Evolutionary conservation across 2,329 filamentous ascomycete genomes (phyloP), one percentile per base, ranked within the genome.

Genomic region (Nemania sp.): DNA sequence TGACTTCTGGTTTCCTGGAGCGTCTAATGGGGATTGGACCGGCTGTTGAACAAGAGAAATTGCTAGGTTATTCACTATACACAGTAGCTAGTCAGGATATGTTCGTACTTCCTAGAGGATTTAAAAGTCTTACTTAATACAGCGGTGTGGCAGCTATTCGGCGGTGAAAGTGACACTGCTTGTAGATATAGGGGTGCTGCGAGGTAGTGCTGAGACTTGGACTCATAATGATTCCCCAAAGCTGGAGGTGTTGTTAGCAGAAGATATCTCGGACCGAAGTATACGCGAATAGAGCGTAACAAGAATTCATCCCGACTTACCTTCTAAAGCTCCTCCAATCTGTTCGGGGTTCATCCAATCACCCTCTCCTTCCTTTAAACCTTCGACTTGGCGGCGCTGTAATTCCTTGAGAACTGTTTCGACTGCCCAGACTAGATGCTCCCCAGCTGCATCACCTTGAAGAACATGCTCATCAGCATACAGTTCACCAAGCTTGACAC

Each of bases 151-250:
- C 94, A 98, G 32, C 84, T 86, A 27, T 82, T 81, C 24, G 71
- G 68, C 80, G 88, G 85, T 77, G 88, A 90, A 53, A 96, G 81
- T 20, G 90, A 86, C 38, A 97, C 84, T 5, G 94, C 93, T 76
- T 97, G 93, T 74, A 98, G 88, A 78, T 94, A 97, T 32, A 98
- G 85, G 3, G 94, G 94, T 24, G 94, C 87, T 5, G 94, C 92
- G 1, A 98, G 89, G 73, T 95, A 92, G 76, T 93, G 91, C 73
- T 92, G 89, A 52, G 90, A 88, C 73, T 88, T 89, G 56, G 87
- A 85, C 76, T 93, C 89, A 79, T 97, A 98, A 73, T 90, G 89
- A 66, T 90, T 87, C 20, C 88, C 95, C 26, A 98, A 86, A 13
- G 92, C 91, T 88, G 73, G 72, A 11, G 10, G 60, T 68, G 77